These are phyloP conservation scores for Nakazawaea pomicola DNA, from an alignment of 805 yeast species.

Conservation along the genomic window DNA sequence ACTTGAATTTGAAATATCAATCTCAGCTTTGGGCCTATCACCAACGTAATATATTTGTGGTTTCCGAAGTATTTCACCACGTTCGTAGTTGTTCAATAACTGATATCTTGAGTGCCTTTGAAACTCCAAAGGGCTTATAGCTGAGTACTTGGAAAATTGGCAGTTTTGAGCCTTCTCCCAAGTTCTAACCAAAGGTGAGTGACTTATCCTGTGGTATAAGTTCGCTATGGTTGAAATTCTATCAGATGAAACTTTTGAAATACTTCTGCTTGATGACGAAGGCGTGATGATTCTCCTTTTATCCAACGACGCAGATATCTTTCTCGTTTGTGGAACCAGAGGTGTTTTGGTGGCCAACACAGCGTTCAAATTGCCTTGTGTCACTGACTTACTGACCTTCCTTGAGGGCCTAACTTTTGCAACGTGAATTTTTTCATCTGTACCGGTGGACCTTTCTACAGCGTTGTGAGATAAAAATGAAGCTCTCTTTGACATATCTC, in stretches of 20 bases:
- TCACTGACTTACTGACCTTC: neutral
- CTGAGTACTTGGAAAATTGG: slow-evolving; percentile 2
- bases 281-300: neutral
- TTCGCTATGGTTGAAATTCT: slow-evolving; percentile 8
- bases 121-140: slow-evolving; percentile 7
- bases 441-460: too few species aligned
- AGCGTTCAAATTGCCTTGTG: neutral
- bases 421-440: too few species aligned
- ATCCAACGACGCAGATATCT: slow-evolving; percentile 5
- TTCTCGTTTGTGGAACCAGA: neutral
- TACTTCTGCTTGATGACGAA: neutral
- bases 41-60: slow-evolving; percentile 50
- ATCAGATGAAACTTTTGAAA: neutral
- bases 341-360: neutral
- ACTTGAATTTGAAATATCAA: slow-evolving; percentile 33
- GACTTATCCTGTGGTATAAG: slow-evolving; percentile 3
- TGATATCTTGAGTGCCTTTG: slow-evolving; percentile 2
- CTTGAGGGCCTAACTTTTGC: neutral
- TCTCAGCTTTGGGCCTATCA: slow-evolving; percentile 19
- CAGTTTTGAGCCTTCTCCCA: slow-evolving; percentile 8
- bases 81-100: slow-evolving; percentile 47
- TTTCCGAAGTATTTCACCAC: slow-evolving; percentile 52
- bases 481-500: neutral
- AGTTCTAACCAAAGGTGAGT: slow-evolving; percentile 4
- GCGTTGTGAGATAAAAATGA: too few species aligned